Conservation (phyloP, 176 grass and related monocot species). For the Aegilops longissima region DNA sequence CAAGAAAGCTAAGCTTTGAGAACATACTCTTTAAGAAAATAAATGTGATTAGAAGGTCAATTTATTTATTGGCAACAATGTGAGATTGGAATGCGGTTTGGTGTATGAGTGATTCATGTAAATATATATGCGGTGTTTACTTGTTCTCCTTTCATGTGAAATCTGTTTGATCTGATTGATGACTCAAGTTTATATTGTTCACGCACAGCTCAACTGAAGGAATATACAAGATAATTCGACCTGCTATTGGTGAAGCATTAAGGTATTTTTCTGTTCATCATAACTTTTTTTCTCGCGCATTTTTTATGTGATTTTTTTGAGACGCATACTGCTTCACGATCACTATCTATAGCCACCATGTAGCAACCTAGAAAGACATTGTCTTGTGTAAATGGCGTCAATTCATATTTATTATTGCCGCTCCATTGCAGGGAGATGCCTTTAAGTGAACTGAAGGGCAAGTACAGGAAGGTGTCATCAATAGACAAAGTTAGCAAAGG, state of each 20-base stretch:
- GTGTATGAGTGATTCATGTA: background rate
- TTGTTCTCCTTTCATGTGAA: background rate
- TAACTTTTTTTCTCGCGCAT: slow-evolving; percentile 4
- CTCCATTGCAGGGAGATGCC: slow-evolving; percentile 75
- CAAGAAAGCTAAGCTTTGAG: background rate
- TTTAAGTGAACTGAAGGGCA: slow-evolving; percentile 72
- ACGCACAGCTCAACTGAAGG: slow-evolving; percentile 69
- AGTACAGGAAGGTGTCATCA: slow-evolving; percentile 92
- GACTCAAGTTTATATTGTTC: slow-evolving; percentile 16
- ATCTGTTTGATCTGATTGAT: slow-evolving; percentile 4
- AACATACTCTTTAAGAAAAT: background rate
- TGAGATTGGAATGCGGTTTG: background rate
- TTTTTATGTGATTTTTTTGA: background rate
- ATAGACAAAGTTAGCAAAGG: slow-evolving; percentile 80
- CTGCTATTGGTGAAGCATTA: slow-evolving; percentile 84
- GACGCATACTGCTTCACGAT: slow-evolving; percentile 29
- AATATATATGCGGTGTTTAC: background rate
- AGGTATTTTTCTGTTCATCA: slow-evolving; percentile 58
- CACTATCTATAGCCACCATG: slow-evolving; percentile 24
- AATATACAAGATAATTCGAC: slow-evolving; percentile 77
- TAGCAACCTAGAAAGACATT: slow-evolving; percentile 16
- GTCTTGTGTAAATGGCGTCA: background rate
- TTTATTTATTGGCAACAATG: slow-evolving; percentile 15
- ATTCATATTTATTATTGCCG: background rate
- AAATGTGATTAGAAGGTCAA: background rate